Conservation (phyloP, 164 flowering plant genomes). For the Annona cherimola region DNA sequence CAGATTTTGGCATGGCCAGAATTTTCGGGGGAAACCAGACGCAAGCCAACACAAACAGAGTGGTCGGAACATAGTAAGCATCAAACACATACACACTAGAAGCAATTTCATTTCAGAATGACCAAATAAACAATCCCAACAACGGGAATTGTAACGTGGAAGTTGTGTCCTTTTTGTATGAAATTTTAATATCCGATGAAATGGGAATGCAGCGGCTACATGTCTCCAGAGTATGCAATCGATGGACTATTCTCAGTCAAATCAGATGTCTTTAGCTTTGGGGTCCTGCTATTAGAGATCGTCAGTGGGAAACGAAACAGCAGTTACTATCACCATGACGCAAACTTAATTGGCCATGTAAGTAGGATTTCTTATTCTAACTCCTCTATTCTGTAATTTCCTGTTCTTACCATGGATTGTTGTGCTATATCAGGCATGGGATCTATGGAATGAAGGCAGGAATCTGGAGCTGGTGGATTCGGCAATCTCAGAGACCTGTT, state of each 20-base stretch:
- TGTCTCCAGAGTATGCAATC: constrained; percentile 44
- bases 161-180: not conserved
- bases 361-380: constrained; percentile 10
- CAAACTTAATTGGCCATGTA: constrained; percentile 29
- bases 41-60: constrained; percentile 24
- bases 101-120: not conserved
- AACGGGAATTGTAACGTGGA: no score
- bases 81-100: not conserved
- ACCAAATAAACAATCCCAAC: no score
- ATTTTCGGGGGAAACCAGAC: constrained; percentile 25
- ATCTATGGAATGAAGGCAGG: constrained; percentile 26
- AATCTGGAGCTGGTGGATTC: constrained; percentile 23
- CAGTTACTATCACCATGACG: not conserved
- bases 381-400: not conserved
- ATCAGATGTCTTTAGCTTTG: constrained; percentile 56
- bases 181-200: not conserved
- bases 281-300: constrained; percentile 36
- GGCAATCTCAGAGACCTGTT: constrained; percentile 10
- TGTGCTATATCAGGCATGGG: constrained; percentile 19
- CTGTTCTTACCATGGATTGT: not conserved
- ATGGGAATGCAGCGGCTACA: constrained; percentile 32
- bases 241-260: constrained; percentile 39
- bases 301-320: constrained; percentile 29
- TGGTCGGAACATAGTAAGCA: constrained; percentile 32
- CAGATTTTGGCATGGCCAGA: constrained; percentile 85